Percentiles rank a stretch among this genome's conserved stretches.
Evolutionary conservation across 2,329 filamentous ascomycete species (phyloP).

Genomic region (Neocatenulostroma microsporum): DNA sequence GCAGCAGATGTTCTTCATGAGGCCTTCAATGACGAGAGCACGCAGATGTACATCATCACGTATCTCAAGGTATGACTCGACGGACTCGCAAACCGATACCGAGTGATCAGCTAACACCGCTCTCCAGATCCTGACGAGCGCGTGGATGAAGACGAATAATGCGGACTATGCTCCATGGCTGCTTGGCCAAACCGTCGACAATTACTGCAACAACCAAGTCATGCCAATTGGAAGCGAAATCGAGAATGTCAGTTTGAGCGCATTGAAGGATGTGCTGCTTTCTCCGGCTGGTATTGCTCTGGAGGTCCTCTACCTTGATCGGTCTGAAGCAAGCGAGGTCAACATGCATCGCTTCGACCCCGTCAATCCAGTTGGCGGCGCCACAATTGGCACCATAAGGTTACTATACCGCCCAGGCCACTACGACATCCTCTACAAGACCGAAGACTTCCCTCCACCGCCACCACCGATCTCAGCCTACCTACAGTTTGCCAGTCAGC

Average conservation of each 20-base stretch:
- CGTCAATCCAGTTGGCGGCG: slow-evolving; percentile 26
- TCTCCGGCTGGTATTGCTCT: slow-evolving; percentile 70
- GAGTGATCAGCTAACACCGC: neutral
- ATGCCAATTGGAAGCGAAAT: slow-evolving; percentile 75
- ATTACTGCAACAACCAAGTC: slow-evolving; percentile 63
- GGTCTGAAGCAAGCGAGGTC: slow-evolving; percentile 60
- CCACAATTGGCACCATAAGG: slow-evolving; percentile 55
- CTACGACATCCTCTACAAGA: slow-evolving; percentile 87
- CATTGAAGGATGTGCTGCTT: slow-evolving; percentile 70
- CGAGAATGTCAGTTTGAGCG: slow-evolving; percentile 76
- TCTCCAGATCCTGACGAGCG: slow-evolving; percentile 65
- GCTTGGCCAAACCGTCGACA: slow-evolving; percentile 51
- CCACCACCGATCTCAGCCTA: slow-evolving; percentile 27
- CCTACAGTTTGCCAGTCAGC: slow-evolving; percentile 25
- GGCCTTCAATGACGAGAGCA: slow-evolving; percentile 64
- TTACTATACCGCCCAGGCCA: slow-evolving; percentile 69
- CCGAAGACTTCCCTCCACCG: slow-evolving; percentile 40
- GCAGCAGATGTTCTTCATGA: slow-evolving; percentile 33
- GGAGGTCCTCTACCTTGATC: slow-evolving; percentile 85
- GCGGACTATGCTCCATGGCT: slow-evolving; percentile 67
- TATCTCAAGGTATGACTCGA: slow-evolving; percentile 56
- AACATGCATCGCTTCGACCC: slow-evolving; percentile 60
- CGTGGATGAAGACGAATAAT: slow-evolving; percentile 71
- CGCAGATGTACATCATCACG: slow-evolving; percentile 72
- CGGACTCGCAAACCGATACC: neutral